phyloP scores from a whole-genome alignment of 306 rosid genomes.

The Cicer judaicum region DNA sequence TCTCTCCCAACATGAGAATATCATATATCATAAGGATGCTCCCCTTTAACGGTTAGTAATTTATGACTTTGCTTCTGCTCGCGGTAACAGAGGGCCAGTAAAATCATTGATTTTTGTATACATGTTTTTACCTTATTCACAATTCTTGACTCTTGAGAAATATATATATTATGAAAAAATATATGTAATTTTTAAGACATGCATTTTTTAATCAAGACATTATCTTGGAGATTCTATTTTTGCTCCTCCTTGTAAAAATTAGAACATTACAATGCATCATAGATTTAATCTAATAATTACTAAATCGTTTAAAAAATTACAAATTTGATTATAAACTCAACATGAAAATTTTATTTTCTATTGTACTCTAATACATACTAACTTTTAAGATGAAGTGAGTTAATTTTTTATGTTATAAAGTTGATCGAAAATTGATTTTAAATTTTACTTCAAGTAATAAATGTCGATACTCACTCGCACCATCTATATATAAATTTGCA shows the following conservation, averaged over 20 bases:
- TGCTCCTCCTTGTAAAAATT: background rate
- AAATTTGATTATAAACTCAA: too few relatives aligned
- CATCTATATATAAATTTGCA: too few relatives aligned
- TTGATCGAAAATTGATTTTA: background rate
- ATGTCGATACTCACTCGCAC: too few relatives aligned
- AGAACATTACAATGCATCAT: too few relatives aligned
- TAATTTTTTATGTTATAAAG: background rate
- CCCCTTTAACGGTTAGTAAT: constrained; percentile 28
- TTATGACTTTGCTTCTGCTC: constrained; percentile 40
- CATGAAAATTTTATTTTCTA: too few relatives aligned
- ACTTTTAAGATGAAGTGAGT: too few relatives aligned
- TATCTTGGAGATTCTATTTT: background rate
- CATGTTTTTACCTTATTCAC: constrained; percentile 19
- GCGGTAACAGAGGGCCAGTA: constrained; percentile 31
- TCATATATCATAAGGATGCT: constrained; percentile 27
- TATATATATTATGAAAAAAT: background rate
- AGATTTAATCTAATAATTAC: too few relatives aligned
- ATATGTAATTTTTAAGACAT: background rate
- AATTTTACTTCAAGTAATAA: too few relatives aligned
- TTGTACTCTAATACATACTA: too few relatives aligned
- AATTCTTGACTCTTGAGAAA: background rate
- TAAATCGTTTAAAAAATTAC: too few relatives aligned
- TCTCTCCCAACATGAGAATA: constrained; percentile 14
- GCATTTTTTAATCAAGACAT: background rate
- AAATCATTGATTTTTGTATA: constrained; percentile 21